These are phyloP conservation scores for Cyclanthera cordifolia DNA, from an alignment of 306 rosid genomes.

Conservation along the genomic window DNA sequence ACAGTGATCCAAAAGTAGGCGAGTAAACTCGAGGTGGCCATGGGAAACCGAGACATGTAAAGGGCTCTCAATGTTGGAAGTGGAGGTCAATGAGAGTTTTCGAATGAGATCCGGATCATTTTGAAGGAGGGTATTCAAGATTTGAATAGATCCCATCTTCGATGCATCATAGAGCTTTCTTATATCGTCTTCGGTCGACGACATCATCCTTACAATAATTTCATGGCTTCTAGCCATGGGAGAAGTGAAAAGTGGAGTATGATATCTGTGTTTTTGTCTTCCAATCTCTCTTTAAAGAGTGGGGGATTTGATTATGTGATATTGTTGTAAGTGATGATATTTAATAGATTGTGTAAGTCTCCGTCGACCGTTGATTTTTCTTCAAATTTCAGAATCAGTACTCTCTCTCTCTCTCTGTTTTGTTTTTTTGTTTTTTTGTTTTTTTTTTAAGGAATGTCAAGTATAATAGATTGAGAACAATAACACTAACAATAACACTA, in stretches of 20 bases:
- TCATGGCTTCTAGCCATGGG: background rate
- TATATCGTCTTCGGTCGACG: background rate
- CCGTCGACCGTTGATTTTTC: too few relatives aligned
- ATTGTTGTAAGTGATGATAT: too few relatives aligned
- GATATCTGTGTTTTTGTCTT: background rate
- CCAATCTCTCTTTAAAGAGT: background rate
- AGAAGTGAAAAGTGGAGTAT: background rate
- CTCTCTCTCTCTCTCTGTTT: too few relatives aligned
- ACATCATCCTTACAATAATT: too few relatives aligned
- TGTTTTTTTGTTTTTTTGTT: too few relatives aligned
- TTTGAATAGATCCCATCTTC: background rate
- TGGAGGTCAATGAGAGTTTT: background rate
- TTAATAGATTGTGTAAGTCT: too few relatives aligned
- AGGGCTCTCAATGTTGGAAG: background rate
- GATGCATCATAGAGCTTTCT: background rate
- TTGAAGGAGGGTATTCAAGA: background rate
- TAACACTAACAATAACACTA: too few relatives aligned
- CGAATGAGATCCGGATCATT: background rate
- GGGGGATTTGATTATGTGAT: too few relatives aligned
- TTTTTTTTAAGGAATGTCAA: too few relatives aligned
- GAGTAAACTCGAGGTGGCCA: background rate
- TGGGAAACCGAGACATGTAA: background rate
- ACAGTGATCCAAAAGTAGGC: background rate
- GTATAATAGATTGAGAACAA: too few relatives aligned
- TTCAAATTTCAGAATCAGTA: background rate